A percentile compares a stretch with the other conserved stretches of the same genome.
Conservation (phyloP, 495 filamentous ascomycete species). For the Hypoxylon trugodes region DNA sequence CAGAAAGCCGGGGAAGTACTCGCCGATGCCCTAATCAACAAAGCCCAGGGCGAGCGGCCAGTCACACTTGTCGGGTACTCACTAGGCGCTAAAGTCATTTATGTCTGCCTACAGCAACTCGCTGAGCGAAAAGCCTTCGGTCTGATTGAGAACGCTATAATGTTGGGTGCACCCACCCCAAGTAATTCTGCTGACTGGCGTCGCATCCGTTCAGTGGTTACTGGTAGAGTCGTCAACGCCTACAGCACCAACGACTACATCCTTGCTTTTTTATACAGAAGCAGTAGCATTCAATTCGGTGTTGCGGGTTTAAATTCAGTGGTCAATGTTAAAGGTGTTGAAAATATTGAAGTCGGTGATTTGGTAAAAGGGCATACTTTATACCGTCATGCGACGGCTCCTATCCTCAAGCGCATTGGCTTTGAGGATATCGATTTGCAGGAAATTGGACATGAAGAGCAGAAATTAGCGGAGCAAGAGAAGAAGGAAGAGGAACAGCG, state of each 20-base stretch:
- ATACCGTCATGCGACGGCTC: slow-evolving; percentile 66
- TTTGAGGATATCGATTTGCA: slow-evolving; percentile 64
- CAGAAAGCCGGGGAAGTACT: slow-evolving; percentile 91
- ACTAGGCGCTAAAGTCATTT: slow-evolving; percentile 89
- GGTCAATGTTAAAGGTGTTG: slow-evolving; percentile 61
- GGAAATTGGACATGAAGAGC: slow-evolving; percentile 55
- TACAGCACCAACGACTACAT: slow-evolving; percentile 69
- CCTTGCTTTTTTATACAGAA: slow-evolving; percentile 67
- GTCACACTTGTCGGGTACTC: slow-evolving; percentile 92
- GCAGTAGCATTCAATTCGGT: slow-evolving; percentile 63
- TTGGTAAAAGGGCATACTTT: slow-evolving; percentile 64
- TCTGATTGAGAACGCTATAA: slow-evolving; percentile 82
- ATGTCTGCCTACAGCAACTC: slow-evolving; percentile 77
- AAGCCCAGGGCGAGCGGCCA: slow-evolving; percentile 88
- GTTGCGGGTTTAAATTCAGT: slow-evolving; percentile 65
- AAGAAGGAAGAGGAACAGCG: slow-evolving; percentile 50
- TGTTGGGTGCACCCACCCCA: slow-evolving; percentile 85
- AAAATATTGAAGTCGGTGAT: slow-evolving; percentile 67
- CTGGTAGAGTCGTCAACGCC: slow-evolving; percentile 66
- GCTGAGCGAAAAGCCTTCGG: slow-evolving; percentile 84
- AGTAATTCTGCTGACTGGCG: slow-evolving; percentile 61
- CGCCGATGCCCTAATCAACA: slow-evolving; percentile 89
- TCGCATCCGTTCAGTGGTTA: slow-evolving; percentile 63
- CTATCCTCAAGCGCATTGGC: slow-evolving; percentile 63
- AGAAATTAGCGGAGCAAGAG: slow-evolving; percentile 50